Conservation (phyloP, 257 asterid genomes). For the Rehmannia glutinosa region DNA sequence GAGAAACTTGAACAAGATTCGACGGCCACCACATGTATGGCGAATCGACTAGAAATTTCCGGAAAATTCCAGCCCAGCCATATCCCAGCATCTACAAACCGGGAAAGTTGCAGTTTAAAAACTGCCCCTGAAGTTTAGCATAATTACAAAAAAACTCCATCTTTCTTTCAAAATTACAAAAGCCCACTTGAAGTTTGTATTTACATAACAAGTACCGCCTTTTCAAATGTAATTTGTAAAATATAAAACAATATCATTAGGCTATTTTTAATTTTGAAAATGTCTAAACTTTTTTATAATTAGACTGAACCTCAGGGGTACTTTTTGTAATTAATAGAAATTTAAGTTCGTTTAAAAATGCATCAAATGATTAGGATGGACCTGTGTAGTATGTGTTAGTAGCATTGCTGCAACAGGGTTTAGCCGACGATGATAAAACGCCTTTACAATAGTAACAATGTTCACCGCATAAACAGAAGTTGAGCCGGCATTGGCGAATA, state of each 20-base stretch:
- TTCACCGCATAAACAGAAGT: conserved; percentile 41
- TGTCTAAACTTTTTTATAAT: too few relatives aligned
- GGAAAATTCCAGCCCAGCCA: conserved; percentile 72
- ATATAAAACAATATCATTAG: too few relatives aligned
- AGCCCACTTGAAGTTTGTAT: too few relatives aligned
- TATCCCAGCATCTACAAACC: conserved; percentile 58
- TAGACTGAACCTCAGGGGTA: too few relatives aligned
- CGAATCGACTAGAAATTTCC: conserved; percentile 61
- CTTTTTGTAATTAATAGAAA: neutral
- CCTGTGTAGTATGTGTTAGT: conserved; percentile 54
- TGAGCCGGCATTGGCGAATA: conserved; percentile 56
- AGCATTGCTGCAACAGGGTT: conserved; percentile 50
- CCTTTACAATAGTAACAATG: conserved; percentile 54
- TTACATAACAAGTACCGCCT: too few relatives aligned
- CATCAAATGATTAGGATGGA: neutral
- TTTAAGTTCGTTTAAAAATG: too few relatives aligned
- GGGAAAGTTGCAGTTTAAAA: too few relatives aligned
- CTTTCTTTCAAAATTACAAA: too few relatives aligned
- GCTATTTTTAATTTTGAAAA: too few relatives aligned
- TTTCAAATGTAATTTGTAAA: too few relatives aligned
- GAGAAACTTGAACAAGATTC: conserved; percentile 70
- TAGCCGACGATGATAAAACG: conserved; percentile 44
- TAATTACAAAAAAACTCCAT: too few relatives aligned
- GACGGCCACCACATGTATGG: conserved; percentile 91
- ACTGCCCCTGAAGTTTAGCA: too few relatives aligned